Conservation (phyloP, 345 rosid species). For the Excoecaria agallocha region DNA sequence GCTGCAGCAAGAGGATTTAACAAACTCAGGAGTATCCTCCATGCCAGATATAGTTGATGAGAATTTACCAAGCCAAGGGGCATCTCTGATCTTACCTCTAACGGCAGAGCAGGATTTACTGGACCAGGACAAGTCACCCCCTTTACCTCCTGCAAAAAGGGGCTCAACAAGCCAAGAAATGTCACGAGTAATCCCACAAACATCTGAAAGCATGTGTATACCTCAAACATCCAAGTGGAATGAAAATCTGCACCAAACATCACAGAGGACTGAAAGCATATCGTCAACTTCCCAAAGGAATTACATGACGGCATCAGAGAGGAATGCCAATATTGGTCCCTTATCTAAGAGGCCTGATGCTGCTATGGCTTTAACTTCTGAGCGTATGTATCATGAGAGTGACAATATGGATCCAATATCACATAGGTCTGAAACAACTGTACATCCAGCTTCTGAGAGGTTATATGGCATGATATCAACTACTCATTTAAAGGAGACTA, state of each 20-base stretch:
- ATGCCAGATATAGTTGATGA: conserved; percentile 22
- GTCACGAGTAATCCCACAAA: conserved; percentile 17
- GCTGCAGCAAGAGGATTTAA: conserved; percentile 22
- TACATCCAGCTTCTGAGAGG: conserved; percentile 29
- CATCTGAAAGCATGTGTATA: conserved; percentile 28
- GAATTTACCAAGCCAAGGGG: conserved; percentile 23
- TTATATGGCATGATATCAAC: conserved; percentile 23
- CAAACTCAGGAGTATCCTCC: conserved; percentile 28
- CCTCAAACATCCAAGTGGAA: conserved; percentile 31
- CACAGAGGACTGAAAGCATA: conserved; percentile 26
- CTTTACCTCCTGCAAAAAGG: conserved; percentile 14
- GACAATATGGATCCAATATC: conserved; percentile 19
- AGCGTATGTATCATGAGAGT: conserved; percentile 25
- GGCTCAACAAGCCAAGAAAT: conserved; percentile 23
- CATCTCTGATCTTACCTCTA: conserved; percentile 21
- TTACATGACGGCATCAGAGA: conserved; percentile 22
- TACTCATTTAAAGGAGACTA: conserved; percentile 25
- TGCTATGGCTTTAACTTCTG: conserved; percentile 19
- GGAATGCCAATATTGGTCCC: conserved; percentile 17
- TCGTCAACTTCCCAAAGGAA: conserved; percentile 22
- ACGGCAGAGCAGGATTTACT: conserved; percentile 22
- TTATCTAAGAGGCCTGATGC: conserved; percentile 22
- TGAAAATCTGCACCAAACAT: conserved; percentile 22
- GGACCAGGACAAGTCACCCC: conserved; percentile 12
- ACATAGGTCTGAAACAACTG: conserved; percentile 6